These are phyloP conservation scores for Rhododendron ovatum DNA, from an alignment of 148 eudicot genomes.

Conservation along the genomic window DNA sequence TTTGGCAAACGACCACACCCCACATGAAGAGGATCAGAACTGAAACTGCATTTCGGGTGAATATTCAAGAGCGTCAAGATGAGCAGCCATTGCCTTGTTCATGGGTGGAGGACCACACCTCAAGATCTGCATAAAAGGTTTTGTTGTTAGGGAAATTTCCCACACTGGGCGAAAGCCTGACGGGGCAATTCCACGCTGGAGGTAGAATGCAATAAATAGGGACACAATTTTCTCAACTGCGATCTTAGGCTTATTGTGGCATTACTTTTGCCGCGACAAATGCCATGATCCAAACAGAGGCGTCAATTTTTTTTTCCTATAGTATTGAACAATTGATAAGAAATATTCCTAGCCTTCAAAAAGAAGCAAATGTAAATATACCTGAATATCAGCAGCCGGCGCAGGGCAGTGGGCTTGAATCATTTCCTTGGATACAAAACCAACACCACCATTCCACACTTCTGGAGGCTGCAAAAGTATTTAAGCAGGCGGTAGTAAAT, in stretches of 20 bases:
- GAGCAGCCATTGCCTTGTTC: conserved; percentile 90
- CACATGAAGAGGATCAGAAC: conserved; percentile 27
- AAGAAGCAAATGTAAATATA: conserved; percentile 10
- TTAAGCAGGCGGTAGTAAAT: neutral
- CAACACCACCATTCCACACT: conserved; percentile 85
- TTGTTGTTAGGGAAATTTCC: neutral
- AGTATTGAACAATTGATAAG: neutral
- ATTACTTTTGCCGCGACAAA: neutral
- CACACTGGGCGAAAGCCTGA: neutral
- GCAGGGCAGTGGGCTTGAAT: conserved; percentile 78
- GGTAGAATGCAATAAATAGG: neutral
- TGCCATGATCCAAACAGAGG: neutral
- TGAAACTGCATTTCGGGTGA: conserved; percentile 71
- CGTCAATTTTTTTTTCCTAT: neutral
- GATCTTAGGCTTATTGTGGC: neutral
- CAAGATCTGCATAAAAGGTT: conserved; percentile 39
- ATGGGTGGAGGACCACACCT: conserved; percentile 85
- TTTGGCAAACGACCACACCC: neutral
- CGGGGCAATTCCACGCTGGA: neutral
- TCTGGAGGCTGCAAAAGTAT: conserved; percentile 70
- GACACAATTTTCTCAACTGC: neutral
- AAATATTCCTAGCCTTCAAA: neutral
- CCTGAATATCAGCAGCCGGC: conserved; percentile 74
- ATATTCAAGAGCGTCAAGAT: conserved; percentile 66
- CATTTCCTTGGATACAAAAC: conserved; percentile 84